These are phyloP conservation scores for Sequoiadendron giganteum DNA, from an alignment of 75 land plant species.

Conservation along the genomic window DNA sequence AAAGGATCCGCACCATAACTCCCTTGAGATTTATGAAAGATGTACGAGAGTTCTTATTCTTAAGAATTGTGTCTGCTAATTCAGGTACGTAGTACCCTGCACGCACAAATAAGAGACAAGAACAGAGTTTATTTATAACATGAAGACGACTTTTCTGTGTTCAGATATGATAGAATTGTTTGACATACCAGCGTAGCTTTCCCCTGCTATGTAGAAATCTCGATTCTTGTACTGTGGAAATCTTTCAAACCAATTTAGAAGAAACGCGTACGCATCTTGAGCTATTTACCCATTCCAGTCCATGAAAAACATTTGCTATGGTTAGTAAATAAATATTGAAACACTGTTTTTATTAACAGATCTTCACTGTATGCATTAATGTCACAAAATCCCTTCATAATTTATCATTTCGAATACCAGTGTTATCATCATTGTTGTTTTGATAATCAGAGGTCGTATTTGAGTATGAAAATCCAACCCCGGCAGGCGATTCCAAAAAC, in stretches of 20 bases:
- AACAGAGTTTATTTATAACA: too few relatives aligned
- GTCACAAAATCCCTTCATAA: too few relatives aligned
- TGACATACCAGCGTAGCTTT: slow-evolving; percentile 70
- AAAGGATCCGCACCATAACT: slow-evolving; percentile 21
- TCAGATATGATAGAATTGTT: too few relatives aligned
- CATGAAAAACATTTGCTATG: too few relatives aligned
- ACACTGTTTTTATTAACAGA: too few relatives aligned
- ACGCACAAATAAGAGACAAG: too few relatives aligned
- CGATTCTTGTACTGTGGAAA: slow-evolving; percentile 64
- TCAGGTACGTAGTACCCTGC: slow-evolving; percentile 68
- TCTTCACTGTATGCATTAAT: too few relatives aligned
- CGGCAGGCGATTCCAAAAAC: slow-evolving; percentile 38
- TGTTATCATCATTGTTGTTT: not conserved
- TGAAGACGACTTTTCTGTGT: too few relatives aligned
- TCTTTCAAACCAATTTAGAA: slow-evolving; percentile 64
- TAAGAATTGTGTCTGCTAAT: slow-evolving; percentile 48
- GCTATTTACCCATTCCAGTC: slow-evolving; percentile 25
- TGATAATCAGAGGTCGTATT: slow-evolving; percentile 15
- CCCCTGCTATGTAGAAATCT: slow-evolving; percentile 77
- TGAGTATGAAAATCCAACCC: slow-evolving; percentile 38
- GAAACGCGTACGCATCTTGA: slow-evolving; percentile 56
- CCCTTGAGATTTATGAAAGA: slow-evolving; percentile 46
- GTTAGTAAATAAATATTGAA: too few relatives aligned
- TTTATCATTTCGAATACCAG: slow-evolving; percentile 7
- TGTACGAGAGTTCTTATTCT: slow-evolving; percentile 38